Evolutionary conservation across 1,284 basidiomycete genomes (phyloP), one percentile per base, ranked within the genome.

Genomic region (Leccinum subrobustum): DNA sequence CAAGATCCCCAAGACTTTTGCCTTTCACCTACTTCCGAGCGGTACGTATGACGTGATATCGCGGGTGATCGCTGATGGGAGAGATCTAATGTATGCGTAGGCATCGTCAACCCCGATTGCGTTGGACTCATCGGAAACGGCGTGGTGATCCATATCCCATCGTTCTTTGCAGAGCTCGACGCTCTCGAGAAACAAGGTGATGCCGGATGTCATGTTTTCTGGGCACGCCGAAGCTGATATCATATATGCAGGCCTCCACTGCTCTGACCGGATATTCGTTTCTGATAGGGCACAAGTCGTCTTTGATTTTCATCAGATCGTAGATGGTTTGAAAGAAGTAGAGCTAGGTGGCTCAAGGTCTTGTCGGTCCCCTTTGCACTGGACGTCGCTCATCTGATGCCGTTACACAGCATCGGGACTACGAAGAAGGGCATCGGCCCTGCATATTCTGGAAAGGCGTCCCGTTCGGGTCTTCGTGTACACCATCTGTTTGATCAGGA

Each of bases 261-360:
- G 94, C 77, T 85, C 87, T 11, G 84, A 86, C 64, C 88, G 97
- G 48, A 80, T 99, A 23, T 92, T 98, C 76, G 81, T 99, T 67
- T 98, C 96, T 23, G 95, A 98, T 78, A 90, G 96, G 65, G 95
- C 96, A 2, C 95, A 97, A 67, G 88, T 99, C 65, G 96, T 99
- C 52, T 95, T 98, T 71, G 96, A 98, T 76, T 99, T 99, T 77
- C 96, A 99, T 78, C 96, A 99, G 79, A 97, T 98, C 70, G 97
- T 99, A 47, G 97, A 99, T 72, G 97, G 97, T 16, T 79, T 99
- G 70, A 99, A 99, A 77, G 96, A 99, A 77, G 93, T 96, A 53
- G 96, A 99, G 77, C 86, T 98, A 14, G 97, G 97, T 37, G 93
- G 93, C 18, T 90, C 87, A 3, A 92, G 90, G 79, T 64, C 25